Conservation (phyloP, 2,329 filamentous ascomycete genomes). For the Fusarium xylarioides region DNA sequence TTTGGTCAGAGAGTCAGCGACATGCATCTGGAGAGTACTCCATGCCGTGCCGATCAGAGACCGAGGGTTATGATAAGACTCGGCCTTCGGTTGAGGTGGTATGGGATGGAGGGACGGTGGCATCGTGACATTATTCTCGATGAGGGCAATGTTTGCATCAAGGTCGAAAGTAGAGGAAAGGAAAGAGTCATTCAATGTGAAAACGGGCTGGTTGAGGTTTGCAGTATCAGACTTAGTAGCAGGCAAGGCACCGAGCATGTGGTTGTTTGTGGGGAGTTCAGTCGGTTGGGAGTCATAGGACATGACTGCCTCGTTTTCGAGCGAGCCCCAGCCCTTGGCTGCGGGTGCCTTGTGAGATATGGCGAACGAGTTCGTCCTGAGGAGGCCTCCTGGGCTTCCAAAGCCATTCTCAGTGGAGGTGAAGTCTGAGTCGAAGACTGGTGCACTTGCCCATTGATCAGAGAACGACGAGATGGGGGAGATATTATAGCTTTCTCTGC, state of each 20-base stretch:
- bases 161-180: constrained; percentile 48
- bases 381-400: constrained; percentile 46
- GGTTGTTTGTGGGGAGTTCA: constrained; percentile 56
- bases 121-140: constrained; percentile 43
- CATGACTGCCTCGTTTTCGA: constrained; percentile 44
- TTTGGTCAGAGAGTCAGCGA: constrained; percentile 56
- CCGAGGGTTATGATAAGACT: constrained; percentile 39
- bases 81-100: constrained; percentile 35
- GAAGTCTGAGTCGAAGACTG: constrained; percentile 54
- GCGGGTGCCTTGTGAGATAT: constrained; percentile 35
- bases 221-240: constrained; percentile 43
- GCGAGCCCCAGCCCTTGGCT: constrained; percentile 35
- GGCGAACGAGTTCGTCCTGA: constrained; percentile 40
- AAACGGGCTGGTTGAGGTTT: constrained; percentile 48
- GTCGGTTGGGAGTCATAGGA: constrained; percentile 46
- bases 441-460: constrained; percentile 51
- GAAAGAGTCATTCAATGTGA: constrained; percentile 49
- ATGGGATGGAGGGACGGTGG: constrained; percentile 14
- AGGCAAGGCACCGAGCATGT: constrained; percentile 45
- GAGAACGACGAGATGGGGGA: constrained; percentile 59
- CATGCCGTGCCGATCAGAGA: constrained; percentile 55
- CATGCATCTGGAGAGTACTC: constrained; percentile 57
- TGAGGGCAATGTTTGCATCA: constrained; percentile 50
- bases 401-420: constrained; percentile 57
- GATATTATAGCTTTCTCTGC: constrained; percentile 53